phyloP scores from a whole-genome alignment of 148 eudicot genomes.

The Fagopyrum esculentum region DNA sequence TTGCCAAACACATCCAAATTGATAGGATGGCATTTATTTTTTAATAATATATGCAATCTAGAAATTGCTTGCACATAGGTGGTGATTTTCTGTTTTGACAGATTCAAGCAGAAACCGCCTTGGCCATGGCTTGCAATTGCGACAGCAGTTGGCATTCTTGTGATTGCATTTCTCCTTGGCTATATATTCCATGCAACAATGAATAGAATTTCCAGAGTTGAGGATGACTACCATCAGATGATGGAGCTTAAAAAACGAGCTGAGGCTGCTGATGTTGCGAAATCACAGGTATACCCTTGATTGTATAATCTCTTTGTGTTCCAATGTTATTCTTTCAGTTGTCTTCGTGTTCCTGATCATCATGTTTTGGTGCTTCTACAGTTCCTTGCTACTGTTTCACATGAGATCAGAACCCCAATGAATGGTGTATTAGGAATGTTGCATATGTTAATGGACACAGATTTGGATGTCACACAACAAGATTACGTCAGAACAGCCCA shows the following conservation, averaged over 20 bases:
- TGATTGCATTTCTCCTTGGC: conserved; percentile 66
- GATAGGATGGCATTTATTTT: not conserved
- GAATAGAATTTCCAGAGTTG: conserved; percentile 75
- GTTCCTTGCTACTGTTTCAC: conserved; percentile 99
- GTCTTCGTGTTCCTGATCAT: conserved; percentile 7
- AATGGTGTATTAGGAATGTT: conserved; percentile 97
- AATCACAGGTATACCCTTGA: conserved; percentile 55
- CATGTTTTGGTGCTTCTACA: conserved; percentile 24
- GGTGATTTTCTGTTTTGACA: conserved; percentile 23
- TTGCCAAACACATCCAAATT: not conserved
- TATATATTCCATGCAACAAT: conserved; percentile 72
- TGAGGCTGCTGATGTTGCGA: conserved; percentile 92
- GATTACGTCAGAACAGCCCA: conserved; percentile 95
- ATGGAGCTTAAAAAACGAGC: conserved; percentile 78
- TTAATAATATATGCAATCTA: conserved; percentile 1
- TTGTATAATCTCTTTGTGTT: not conserved
- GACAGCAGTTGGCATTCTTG: conserved; percentile 49
- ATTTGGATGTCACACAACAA: conserved; percentile 85
- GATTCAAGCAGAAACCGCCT: conserved; percentile 82
- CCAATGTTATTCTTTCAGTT: not conserved
- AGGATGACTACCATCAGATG: conserved; percentile 77
- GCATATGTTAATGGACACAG: conserved; percentile 92
- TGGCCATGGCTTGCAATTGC: conserved; percentile 74
- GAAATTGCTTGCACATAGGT: not conserved
- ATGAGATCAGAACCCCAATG: conserved; percentile 98